Evolutionary conservation across 2,329 filamentous ascomycete genomes (phyloP).

Genomic region (Escovopsis sp.): DNA sequence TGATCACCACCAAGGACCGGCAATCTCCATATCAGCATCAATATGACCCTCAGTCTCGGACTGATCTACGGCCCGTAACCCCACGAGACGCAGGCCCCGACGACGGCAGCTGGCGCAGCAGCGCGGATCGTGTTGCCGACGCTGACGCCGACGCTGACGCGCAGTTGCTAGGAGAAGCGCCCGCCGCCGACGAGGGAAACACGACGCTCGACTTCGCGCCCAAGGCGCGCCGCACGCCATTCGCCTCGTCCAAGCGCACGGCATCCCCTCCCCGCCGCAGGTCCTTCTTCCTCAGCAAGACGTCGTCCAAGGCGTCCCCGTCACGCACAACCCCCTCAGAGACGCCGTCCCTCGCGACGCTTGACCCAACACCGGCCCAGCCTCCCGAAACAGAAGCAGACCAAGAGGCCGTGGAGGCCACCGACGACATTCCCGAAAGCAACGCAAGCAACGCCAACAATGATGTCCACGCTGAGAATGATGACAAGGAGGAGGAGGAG

Average conservation of each 20-base stretch:
- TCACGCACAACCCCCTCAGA: slow-evolving; percentile 1
- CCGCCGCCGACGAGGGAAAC: neutral
- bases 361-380: too few relatives aligned
- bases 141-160: neutral
- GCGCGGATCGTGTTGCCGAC: neutral
- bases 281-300: neutral
- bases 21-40: too few relatives aligned
- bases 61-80: too few relatives aligned
- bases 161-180: neutral
- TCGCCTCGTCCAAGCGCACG: too few relatives aligned
- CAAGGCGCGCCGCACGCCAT: neutral
- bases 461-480: neutral
- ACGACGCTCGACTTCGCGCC: neutral
- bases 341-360: too few relatives aligned
- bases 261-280: too few relatives aligned
- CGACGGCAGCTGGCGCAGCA: too few relatives aligned
- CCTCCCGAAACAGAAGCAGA: neutral
- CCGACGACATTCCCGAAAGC: neutral
- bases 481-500: neutral
- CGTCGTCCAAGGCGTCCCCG: neutral
- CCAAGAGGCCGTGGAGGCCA: neutral
- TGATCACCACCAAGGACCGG: neutral
- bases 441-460: neutral
- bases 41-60: too few relatives aligned
- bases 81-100: too few relatives aligned